A percentile compares a stretch with the other conserved stretches of the same genome.
These are phyloP conservation scores for Centaurea solstitialis DNA, from an alignment of 129 eudicot species.

Conservation along the genomic window DNA sequence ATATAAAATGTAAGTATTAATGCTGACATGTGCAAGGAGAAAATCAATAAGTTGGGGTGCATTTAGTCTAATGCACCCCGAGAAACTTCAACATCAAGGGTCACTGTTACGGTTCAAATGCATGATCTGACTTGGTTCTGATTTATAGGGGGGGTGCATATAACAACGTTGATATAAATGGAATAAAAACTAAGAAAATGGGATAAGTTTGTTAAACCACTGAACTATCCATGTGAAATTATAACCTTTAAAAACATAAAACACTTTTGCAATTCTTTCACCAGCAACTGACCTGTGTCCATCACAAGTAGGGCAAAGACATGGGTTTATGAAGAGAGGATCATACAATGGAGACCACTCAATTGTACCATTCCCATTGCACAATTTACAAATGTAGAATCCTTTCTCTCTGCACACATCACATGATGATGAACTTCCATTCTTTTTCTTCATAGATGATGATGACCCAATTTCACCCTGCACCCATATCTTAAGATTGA, in stretches of 20 bases:
- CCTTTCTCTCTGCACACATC: slow-evolving; percentile 66
- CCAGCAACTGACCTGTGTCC: slow-evolving; percentile 52
- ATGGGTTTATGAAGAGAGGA: slow-evolving; percentile 69
- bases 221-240: neutral
- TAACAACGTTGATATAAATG: too few species aligned
- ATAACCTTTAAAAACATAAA: too few species aligned
- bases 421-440: slow-evolving; percentile 50
- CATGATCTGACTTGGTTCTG: too few species aligned
- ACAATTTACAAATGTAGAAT: slow-evolving; percentile 67
- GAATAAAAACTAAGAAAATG: too few species aligned
- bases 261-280: too few species aligned
- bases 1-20: too few species aligned
- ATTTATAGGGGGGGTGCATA: neutral
- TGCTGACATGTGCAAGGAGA: too few species aligned
- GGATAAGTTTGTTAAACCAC: neutral
- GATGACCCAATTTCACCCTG: slow-evolving; percentile 27
- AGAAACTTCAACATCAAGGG: too few species aligned
- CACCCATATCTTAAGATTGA: slow-evolving; percentile 1
- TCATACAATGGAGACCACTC: slow-evolving; percentile 86
- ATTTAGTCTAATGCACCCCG: too few species aligned
- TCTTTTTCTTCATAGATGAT: slow-evolving; percentile 32
- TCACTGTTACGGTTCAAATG: too few species aligned
- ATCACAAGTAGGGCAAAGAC: slow-evolving; percentile 96
- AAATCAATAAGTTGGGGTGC: too few species aligned
- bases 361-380: slow-evolving; percentile 71